Base-by-base conservation (phyloP, 1,139 yeast genomes). In the Dujonia santamariae region DNA sequence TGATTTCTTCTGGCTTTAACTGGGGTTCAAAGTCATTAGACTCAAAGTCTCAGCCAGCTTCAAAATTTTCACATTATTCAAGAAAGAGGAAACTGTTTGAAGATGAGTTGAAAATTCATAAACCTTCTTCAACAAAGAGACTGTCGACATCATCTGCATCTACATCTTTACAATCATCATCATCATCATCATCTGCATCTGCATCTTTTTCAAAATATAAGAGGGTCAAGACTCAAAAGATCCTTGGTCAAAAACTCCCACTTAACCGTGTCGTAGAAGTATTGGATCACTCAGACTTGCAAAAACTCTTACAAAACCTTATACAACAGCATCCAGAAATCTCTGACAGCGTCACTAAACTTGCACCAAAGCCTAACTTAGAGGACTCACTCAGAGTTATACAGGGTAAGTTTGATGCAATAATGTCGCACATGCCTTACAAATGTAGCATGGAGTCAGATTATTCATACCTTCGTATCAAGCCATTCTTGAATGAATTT, bases 391-490 rank as follows among this genome's bases (percentile, higher is more conserved):
- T 82, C 19, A 63, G 59, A 9, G 63, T 77, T 22, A 61, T 86
- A 36, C 57, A 63, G 25, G 53, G 54, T 9, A 78, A 81, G 46
- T 61, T 72, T 34, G 63, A 68, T 12, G 48, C 50, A 3, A 74
- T 85, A 19, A 51, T 63, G 22, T 54, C 57, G 15, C 71, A 73
- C 39, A 59, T 86, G 43, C 96, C 96, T 1, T 85, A 84, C 56
- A 80, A 81, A 46, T 86, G 86, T 42, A 87, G 83, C 46, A 64
- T 70, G 15, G 68, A 73, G 33, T 78, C 85, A 35, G 97, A 90
- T 56, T 92, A 92, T 54, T 82, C 96, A n/a, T 92, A 82, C 58
- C 67, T 86, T 39, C 71, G 97, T 39, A 84, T 90, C 37, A 82
- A 86, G 50, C 80, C 87, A 2, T 61, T 67, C 38, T 72, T 88